phyloP scores from a whole-genome alignment of 1,139 yeast species.

The Yamadazyma jaroonii region DNA sequence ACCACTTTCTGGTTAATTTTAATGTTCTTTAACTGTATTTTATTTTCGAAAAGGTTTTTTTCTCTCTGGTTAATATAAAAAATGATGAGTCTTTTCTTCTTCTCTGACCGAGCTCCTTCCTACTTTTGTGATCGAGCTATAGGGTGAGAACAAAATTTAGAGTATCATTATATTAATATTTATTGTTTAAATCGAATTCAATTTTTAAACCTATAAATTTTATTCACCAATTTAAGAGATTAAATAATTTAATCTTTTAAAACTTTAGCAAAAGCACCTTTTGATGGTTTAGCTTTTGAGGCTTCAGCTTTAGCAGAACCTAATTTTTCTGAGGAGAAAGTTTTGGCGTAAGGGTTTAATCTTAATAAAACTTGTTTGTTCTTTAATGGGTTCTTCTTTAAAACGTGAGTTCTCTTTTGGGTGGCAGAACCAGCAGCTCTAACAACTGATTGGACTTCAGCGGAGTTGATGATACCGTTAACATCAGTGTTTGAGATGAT shows the following conservation, averaged over 20 bases:
- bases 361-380: constrained; percentile 98
- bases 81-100: too few species aligned
- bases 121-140: too few species aligned
- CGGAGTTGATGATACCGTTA: constrained; percentile 96
- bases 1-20: constrained; percentile 15
- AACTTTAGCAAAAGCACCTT: constrained; percentile 68
- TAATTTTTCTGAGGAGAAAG: constrained; percentile 85
- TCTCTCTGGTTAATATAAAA: constrained; percentile 4
- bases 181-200: constrained; percentile 2
- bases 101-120: too few species aligned
- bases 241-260: constrained; percentile 46
- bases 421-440: constrained; percentile 95
- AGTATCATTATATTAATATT: neutral
- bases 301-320: constrained; percentile 80
- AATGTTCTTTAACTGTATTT: constrained; percentile 1
- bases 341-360: constrained; percentile 99
- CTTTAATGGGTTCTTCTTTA: constrained; percentile 99
- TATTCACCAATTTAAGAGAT: neutral
- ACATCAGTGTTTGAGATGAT: constrained; percentile 94
- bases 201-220: constrained; percentile 7
- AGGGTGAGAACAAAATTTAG: too few species aligned
- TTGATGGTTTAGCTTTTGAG: constrained; percentile 63
- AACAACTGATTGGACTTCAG: constrained; percentile 97
- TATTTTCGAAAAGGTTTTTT: constrained; percentile 3
- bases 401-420: constrained; percentile 93